These are phyloP conservation scores for sweet orange (Citrus sinensis) DNA, from an alignment of 345 rosid genomes.

Conservation along the genomic window DVS_A1.0 CM039161.1:22310501-22311000, in stretches of 20 bases:
- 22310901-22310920: conserved; percentile 14
- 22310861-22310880: conserved; percentile 27
- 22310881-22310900: conserved; percentile 31
- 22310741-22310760: conserved; percentile 31
- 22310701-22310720: neutral
- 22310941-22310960: conserved; percentile 23
- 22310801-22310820: conserved; percentile 31
- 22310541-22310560: conserved; percentile 58
- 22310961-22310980: conserved; percentile 31
- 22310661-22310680: too few relatives aligned
- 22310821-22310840: conserved; percentile 22
- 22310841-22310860: conserved; percentile 10
- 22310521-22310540: conserved; percentile 66
- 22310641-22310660: neutral
- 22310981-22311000: conserved; percentile 16
- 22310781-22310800: conserved; percentile 23
- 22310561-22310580: conserved; percentile 29
- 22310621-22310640: neutral
- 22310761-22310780: conserved; percentile 26
- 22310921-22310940: conserved; percentile 17
- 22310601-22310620: conserved; percentile 39
- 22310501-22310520: conserved; percentile 53
- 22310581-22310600: conserved; percentile 54
- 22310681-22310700: neutral
- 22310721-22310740: too few relatives aligned